Base-by-base conservation (phyloP, 75 land plant species). In the Ceratopteris richardii region DNA sequence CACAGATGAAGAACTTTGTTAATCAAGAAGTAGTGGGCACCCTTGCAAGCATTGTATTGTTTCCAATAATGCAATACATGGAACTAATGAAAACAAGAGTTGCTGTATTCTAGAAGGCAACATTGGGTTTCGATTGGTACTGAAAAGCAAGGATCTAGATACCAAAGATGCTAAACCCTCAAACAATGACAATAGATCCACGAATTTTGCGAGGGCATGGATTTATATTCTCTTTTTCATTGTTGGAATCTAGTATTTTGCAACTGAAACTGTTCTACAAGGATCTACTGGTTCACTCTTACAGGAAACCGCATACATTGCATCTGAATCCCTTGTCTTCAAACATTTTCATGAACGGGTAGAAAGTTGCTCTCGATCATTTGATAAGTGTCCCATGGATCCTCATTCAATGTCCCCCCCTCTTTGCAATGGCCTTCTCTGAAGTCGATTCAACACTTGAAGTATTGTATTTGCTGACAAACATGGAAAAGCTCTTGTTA, bases 391-490 rank as follows among this genome's bases (percentile, higher is more conserved):
- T 41, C 22, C 19, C 19, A 19, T 26, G 72, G 17, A 51, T 20
- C 28, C 59, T 58, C 29, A 44, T 62, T 20, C 72, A 58, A 19
- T 30, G 47, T 53, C 66, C 69, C 22, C 72, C 50, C 14, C 67
- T n/a, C n/a, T n/a, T 69, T 44, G 67, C 67, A 24, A 24, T 54
- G 72, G 72, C 63, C 14, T 69, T 68, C 23, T 58, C 68, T 6
- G 39, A 63, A 54, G 33, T 69, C 20, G 59, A 19, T 16, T 26
- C 18, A 22, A 53, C 43, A 29, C 68, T 68, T 21, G 69, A 53
- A 29, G 54, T 67, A 33, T 22, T 69, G 24, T 69, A 57, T 57
- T 9, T 64, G 48, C 14, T 69, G 20, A 64, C 72, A 31, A 31
- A n/a, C n/a, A 63, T 19, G 68, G 68, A 2, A 69, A 25, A 31